Conservation (phyloP, 495 filamentous ascomycete species). For the Aspergillus coremiiformis region DNA sequence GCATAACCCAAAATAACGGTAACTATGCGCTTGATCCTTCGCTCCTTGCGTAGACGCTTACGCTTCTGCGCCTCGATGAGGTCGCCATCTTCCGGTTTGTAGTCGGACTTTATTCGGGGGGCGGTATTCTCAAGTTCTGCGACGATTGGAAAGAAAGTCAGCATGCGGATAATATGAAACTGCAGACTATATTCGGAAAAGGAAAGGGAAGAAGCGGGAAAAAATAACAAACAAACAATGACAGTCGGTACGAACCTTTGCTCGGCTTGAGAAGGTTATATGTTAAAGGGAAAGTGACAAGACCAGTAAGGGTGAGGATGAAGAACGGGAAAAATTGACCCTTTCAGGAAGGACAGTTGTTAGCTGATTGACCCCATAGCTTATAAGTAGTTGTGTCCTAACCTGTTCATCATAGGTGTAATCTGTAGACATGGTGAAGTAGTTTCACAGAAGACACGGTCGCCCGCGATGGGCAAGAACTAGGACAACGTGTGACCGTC, state of each 20-base stretch:
- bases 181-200: too few species aligned
- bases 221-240: too few species aligned
- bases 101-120: constrained; percentile 64
- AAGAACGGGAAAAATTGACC: constrained; percentile 99
- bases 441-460: constrained; percentile 34
- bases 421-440: constrained; percentile 77
- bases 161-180: too few species aligned
- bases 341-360: constrained; percentile 32
- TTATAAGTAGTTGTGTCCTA: constrained; percentile 4
- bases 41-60: constrained; percentile 83
- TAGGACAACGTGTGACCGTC: constrained; percentile 1
- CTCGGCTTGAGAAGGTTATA: constrained; percentile 73
- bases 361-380: neutral
- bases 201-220: neutral
- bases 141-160: neutral
- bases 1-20: constrained; percentile 70
- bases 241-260: constrained; percentile 49
- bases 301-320: constrained; percentile 78
- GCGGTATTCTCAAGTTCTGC: constrained; percentile 60
- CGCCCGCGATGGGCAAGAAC: constrained; percentile 24
- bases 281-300: constrained; percentile 86
- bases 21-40: constrained; percentile 78
- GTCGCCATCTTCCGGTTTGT: constrained; percentile 72
- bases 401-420: constrained; percentile 97
- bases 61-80: constrained; percentile 77